A percentile compares a stretch with the other conserved stretches of the same genome.
Conservation (phyloP, 1,284 basidiomycete species). For the Cystobasidiaceae sp. region DNA sequence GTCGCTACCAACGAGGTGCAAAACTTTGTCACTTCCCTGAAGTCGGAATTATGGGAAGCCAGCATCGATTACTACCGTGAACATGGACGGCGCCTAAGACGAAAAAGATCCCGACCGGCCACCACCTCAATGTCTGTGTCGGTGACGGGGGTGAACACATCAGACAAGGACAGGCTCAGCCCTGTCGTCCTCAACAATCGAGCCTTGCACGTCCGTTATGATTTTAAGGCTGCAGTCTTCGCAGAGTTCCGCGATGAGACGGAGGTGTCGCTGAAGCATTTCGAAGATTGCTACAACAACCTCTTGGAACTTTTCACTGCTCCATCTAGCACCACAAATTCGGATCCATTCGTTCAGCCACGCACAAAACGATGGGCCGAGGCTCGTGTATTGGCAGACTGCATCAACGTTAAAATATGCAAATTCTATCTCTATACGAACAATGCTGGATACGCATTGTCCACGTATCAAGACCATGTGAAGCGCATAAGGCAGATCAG, state of each 20-base stretch:
- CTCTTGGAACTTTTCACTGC: conserved; percentile 71
- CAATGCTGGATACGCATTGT: conserved; percentile 68
- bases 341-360: conserved; percentile 62
- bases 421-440: conserved; percentile 84
- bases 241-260: conserved; percentile 88
- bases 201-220: conserved; percentile 93
- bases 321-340: conserved; percentile 50
- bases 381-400: conserved; percentile 91
- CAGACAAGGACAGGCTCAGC: conserved; percentile 17
- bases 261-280: conserved; percentile 75
- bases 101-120: conserved; percentile 72
- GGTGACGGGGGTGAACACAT: background rate
- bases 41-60: conserved; percentile 78
- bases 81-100: conserved; percentile 81
- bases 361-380: conserved; percentile 97
- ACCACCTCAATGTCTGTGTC: conserved; percentile 50
- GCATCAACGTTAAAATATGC: conserved; percentile 80
- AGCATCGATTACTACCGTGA: conserved; percentile 87
- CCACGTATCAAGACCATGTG: conserved; percentile 76
- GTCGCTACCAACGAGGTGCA: conserved; percentile 72
- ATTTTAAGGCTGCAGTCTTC: conserved; percentile 94
- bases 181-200: conserved; percentile 9
- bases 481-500: conserved; percentile 73
- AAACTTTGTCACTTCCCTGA: conserved; percentile 78
- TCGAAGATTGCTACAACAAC: conserved; percentile 52